Percentiles rank a stretch among this genome's conserved stretches.
Evolutionary conservation across 2,329 filamentous ascomycete species (phyloP).

Genomic region (Aspergillus fructus): DNA sequence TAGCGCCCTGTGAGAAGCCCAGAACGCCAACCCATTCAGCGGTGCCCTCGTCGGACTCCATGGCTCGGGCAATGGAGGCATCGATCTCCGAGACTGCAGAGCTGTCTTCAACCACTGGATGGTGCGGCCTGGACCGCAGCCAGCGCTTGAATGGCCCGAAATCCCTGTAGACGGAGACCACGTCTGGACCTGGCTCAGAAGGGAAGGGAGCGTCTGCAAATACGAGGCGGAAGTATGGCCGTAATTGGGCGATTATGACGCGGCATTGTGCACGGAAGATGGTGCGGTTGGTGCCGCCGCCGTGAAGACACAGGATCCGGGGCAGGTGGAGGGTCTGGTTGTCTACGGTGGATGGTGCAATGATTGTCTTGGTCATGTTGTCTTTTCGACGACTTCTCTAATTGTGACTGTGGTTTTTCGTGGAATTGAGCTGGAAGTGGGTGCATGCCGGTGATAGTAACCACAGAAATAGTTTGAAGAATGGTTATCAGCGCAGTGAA

Average conservation of each 20-base stretch:
- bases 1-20: slow-evolving; percentile 68
- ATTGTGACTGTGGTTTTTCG: no score
- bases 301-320: slow-evolving; percentile 10
- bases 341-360: neutral
- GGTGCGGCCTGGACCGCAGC: slow-evolving; percentile 25
- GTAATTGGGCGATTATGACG: neutral
- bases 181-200: slow-evolving; percentile 56
- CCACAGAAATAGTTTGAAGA: no score
- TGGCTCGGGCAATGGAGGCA: slow-evolving; percentile 37
- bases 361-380: no score
- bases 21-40: slow-evolving; percentile 62
- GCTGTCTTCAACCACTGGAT: slow-evolving; percentile 9
- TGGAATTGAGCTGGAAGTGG: no score
- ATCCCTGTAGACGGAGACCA: slow-evolving; percentile 64
- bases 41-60: slow-evolving; percentile 54
- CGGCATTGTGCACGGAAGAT: slow-evolving; percentile 10
- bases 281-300: slow-evolving; percentile 7
- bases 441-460: no score
- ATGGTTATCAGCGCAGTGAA: no score
- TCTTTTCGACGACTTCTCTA: no score
- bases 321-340: neutral
- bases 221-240: slow-evolving; percentile 4
- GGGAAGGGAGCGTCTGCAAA: slow-evolving; percentile 7
- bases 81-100: slow-evolving; percentile 44
- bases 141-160: slow-evolving; percentile 65